phyloP scores from a whole-genome alignment of 352 stramenopile species.

The Phytophthora cactorum region DNA sequence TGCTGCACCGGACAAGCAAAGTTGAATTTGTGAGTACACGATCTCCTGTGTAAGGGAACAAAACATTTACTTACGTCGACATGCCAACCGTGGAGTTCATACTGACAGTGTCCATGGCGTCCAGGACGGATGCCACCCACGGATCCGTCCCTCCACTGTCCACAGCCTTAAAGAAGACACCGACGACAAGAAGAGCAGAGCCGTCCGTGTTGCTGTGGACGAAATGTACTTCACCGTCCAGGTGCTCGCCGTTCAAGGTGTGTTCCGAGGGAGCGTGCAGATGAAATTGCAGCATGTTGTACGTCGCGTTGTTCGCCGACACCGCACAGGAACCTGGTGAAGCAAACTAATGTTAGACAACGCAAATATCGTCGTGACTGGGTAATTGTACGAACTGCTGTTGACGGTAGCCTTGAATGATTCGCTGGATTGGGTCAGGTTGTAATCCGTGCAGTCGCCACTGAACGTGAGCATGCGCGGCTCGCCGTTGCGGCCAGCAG shows the following conservation, averaged over 20 bases:
- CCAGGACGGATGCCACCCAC: slow-evolving; percentile 36
- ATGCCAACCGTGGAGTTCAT: slow-evolving; percentile 28
- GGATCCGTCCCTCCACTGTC: slow-evolving; percentile 23
- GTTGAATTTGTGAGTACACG: neutral
- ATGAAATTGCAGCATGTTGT: slow-evolving; percentile 48
- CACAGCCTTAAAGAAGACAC: slow-evolving; percentile 33
- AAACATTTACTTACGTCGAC: slow-evolving; percentile 20
- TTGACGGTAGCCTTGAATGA: slow-evolving; percentile 29
- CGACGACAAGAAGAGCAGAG: slow-evolving; percentile 43
- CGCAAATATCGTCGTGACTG: neutral
- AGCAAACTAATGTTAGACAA: slow-evolving; percentile 13
- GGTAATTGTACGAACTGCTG: slow-evolving; percentile 13
- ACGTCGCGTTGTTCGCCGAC: slow-evolving; percentile 21
- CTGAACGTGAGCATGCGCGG: slow-evolving; percentile 25
- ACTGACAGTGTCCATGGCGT: slow-evolving; percentile 30
- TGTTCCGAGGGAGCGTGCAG: slow-evolving; percentile 54
- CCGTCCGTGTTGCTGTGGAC: slow-evolving; percentile 39
- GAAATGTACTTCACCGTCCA: slow-evolving; percentile 53
- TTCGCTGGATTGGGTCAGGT: slow-evolving; percentile 25
- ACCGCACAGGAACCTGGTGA: slow-evolving; percentile 25
- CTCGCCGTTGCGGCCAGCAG: slow-evolving; percentile 5
- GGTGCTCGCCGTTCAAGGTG: slow-evolving; percentile 42
- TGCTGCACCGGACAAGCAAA: slow-evolving; percentile 5
- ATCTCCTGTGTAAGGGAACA: neutral
- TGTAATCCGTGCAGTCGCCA: slow-evolving; percentile 27